Evolutionary conservation across 2,329 filamentous ascomycete species (phyloP).

Genomic region (Colletotrichum tofieldiae): DNA sequence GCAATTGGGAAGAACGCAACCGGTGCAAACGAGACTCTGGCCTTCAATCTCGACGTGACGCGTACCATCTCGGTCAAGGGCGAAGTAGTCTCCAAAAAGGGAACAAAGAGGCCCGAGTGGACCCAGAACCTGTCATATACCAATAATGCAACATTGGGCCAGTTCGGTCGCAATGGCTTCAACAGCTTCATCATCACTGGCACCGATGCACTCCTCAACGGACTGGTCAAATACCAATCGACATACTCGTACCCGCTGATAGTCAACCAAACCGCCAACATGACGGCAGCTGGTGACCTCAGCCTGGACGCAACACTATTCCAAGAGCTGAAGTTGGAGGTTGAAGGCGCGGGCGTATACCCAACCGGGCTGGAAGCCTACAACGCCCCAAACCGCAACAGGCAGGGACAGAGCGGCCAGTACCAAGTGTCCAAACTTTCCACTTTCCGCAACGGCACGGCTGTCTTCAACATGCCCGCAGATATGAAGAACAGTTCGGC

Average conservation of each 20-base stretch:
- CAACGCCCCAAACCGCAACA: conserved; percentile 47
- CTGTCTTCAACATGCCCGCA: conserved; percentile 65
- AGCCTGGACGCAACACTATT: conserved; percentile 60
- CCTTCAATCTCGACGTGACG: conserved; percentile 70
- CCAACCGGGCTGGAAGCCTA: conserved; percentile 75
- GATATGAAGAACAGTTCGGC: conserved; percentile 64
- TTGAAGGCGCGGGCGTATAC: conserved; percentile 62
- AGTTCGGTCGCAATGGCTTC: conserved; percentile 47
- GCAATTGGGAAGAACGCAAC: conserved; percentile 60
- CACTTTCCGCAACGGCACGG: conserved; percentile 72
- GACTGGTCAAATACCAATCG: conserved; percentile 49
- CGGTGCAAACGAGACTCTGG: conserved; percentile 72
- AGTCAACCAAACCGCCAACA: conserved; percentile 67
- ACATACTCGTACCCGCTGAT: conserved; percentile 74
- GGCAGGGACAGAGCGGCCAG: conserved; percentile 15
- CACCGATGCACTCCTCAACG: conserved; percentile 47
- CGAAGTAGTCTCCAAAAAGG: conserved; percentile 64
- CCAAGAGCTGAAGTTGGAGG: conserved; percentile 58
- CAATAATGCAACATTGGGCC: conserved; percentile 62
- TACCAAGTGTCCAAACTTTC: conserved; percentile 52
- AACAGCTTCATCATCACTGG: conserved; percentile 52
- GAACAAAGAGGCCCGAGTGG: conserved; percentile 64
- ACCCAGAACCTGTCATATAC: conserved; percentile 69
- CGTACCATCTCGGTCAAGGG: conserved; percentile 70
- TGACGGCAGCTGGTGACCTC: conserved; percentile 60